phyloP scores from a whole-genome alignment of 108 stramenopile genomes.

The Skeletonema tropicum region DNA sequence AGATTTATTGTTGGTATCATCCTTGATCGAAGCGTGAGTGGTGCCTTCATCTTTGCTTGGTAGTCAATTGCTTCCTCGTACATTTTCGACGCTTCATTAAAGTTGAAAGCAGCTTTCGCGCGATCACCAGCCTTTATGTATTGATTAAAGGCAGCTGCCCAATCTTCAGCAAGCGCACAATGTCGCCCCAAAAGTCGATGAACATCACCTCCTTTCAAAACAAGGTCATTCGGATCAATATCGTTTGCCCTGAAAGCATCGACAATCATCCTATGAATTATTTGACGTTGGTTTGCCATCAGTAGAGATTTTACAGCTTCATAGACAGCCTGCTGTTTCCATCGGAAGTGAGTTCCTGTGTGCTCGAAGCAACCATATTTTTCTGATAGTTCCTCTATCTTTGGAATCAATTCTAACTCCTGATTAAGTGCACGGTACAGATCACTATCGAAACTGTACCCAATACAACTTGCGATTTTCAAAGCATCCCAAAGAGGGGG shows the following conservation, averaged over 20 bases:
- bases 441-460: conserved; percentile 54
- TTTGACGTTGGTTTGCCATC: conserved; percentile 51
- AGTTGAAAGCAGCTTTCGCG: conserved; percentile 47
- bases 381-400: conserved; percentile 38
- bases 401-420: conserved; percentile 43
- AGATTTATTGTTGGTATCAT: conserved; percentile 51
- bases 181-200: conserved; percentile 50
- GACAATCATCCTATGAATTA: conserved; percentile 57
- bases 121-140: conserved; percentile 49
- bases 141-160: conserved; percentile 47
- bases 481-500: conserved; percentile 54
- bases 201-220: conserved; percentile 41
- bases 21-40: conserved; percentile 33
- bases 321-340: conserved; percentile 59
- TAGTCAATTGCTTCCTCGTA: conserved; percentile 52
- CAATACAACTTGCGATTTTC: conserved; percentile 61
- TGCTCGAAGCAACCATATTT: conserved; percentile 46
- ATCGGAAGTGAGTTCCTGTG: conserved; percentile 40
- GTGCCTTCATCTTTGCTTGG: conserved; percentile 41
- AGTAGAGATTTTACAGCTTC: conserved; percentile 59
- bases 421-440: conserved; percentile 40
- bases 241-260: conserved; percentile 34
- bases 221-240: conserved; percentile 31
- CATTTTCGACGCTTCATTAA: conserved; percentile 53
- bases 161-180: conserved; percentile 52